Percentiles rank a stretch among this genome's conserved stretches.
Evolutionary conservation across 371 early-diverging fungal genomes (phyloP).

Genomic region (Mortierella sp.): DNA sequence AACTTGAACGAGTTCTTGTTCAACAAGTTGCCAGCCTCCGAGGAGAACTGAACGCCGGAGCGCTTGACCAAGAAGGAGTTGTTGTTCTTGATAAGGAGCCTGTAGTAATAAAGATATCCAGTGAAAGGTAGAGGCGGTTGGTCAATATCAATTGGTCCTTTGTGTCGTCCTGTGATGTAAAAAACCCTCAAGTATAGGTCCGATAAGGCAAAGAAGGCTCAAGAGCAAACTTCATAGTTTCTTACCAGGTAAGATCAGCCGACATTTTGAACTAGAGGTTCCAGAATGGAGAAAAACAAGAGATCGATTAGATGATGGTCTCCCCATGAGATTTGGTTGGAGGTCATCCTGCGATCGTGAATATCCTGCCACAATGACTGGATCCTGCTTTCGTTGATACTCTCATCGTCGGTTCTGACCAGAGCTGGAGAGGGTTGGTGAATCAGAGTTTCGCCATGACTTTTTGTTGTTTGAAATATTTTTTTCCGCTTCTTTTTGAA

Average conservation of each 20-base stretch:
- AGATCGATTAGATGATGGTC: conserved; percentile 47
- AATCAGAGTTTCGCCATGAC: conserved; percentile 20
- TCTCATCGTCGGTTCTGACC: background rate
- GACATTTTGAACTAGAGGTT: conserved; percentile 45
- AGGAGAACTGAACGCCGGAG: conserved; percentile 82
- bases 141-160: background rate
- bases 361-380: background rate
- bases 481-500: background rate
- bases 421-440: background rate
- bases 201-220: background rate
- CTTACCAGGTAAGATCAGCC: conserved; percentile 58
- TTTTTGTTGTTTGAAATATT: conserved; percentile 5
- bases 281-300: conserved; percentile 14
- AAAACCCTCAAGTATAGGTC: background rate
- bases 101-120: conserved; percentile 31
- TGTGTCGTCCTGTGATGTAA: background rate
- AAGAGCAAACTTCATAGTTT: background rate
- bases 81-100: conserved; percentile 89
- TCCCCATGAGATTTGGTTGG: conserved; percentile 21
- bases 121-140: background rate
- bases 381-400: background rate
- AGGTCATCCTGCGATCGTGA: background rate
- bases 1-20: conserved; percentile 90
- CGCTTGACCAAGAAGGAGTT: conserved; percentile 92
- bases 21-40: conserved; percentile 88